phyloP scores from a whole-genome alignment of 257 asterid species.

The Scutellaria galericulata region DNA sequence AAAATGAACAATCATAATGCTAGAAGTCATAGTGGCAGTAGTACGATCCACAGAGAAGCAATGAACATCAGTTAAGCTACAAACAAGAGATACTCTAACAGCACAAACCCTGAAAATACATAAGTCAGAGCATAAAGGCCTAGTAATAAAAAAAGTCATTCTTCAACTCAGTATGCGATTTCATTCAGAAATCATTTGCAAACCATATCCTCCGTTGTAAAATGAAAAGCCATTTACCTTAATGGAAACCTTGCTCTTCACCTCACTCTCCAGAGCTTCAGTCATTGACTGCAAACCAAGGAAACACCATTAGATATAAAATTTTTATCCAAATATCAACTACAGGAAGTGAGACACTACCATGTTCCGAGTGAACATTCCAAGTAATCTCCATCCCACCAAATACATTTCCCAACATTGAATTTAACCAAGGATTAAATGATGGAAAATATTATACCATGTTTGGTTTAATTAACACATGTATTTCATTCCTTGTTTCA shows the following conservation, averaged over 20 bases:
- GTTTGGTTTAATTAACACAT: not conserved
- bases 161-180: conserved; percentile 13
- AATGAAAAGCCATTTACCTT: conserved; percentile 56
- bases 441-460: conserved; percentile 5
- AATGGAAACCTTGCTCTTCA: conserved; percentile 78
- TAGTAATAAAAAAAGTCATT: not conserved
- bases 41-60: conserved; percentile 6
- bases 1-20: not conserved
- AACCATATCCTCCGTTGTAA: conserved; percentile 2
- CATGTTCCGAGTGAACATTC: conserved; percentile 1
- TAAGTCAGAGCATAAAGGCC: conserved; percentile 14
- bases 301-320: conserved; percentile 24
- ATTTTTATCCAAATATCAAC: not conserved
- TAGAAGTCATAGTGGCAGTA: not conserved
- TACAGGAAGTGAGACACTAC: conserved; percentile 10
- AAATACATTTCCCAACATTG: not conserved
- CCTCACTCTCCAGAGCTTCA: conserved; percentile 82
- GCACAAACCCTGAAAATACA: conserved; percentile 21
- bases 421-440: not conserved
- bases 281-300: conserved; percentile 77
- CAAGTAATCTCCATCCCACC: conserved; percentile 4
- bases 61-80: conserved; percentile 26
- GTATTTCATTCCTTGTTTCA: not conserved
- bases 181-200: conserved; percentile 21
- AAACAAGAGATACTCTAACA: conserved; percentile 7